A percentile compares a stretch with the other conserved stretches of the same genome.
These are phyloP conservation scores for Henckelia pumila DNA, from an alignment of 257 asterid species.

Conservation along the genomic window DNA sequence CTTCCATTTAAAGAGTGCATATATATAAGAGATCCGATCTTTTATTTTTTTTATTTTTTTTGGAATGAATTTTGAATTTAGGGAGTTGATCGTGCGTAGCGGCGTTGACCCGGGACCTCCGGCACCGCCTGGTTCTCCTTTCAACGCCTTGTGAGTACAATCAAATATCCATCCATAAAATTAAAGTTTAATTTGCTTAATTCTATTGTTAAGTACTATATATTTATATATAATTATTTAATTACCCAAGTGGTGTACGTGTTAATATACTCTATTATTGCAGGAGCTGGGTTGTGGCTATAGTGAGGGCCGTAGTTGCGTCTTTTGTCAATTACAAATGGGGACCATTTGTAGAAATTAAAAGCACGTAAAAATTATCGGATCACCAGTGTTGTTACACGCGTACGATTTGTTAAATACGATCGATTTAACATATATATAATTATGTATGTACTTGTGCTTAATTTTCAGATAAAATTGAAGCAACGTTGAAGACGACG, in stretches of 20 bases:
- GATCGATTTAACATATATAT: too few relatives aligned
- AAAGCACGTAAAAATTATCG: conserved; percentile 28
- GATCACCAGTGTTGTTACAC: too few relatives aligned
- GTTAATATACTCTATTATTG: too few relatives aligned
- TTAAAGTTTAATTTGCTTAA: too few relatives aligned
- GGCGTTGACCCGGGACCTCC: conserved; percentile 35
- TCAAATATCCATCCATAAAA: too few relatives aligned
- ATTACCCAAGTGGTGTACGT: too few relatives aligned
- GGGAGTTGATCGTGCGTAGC: conserved; percentile 18
- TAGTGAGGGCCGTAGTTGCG: conserved; percentile 29
- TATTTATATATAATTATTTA: too few relatives aligned
- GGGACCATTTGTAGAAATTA: conserved; percentile 35
- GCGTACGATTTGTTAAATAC: too few relatives aligned
- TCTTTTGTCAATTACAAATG: conserved; percentile 37
- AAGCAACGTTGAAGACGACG: conserved; percentile 5
- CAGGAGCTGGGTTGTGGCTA: conserved; percentile 37
- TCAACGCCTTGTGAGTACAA: conserved; percentile 34
- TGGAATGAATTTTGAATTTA: conserved; percentile 13
- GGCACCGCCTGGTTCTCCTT: conserved; percentile 33
- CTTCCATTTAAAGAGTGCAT: too few relatives aligned
- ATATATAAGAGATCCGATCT: too few relatives aligned
- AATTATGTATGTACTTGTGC: not conserved
- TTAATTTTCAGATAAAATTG: conserved; percentile 40
- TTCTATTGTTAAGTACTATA: too few relatives aligned
- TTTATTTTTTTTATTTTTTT: too few relatives aligned